Conservation (phyloP, 2,329 filamentous ascomycete species). For the Penicillium sp. region DNA sequence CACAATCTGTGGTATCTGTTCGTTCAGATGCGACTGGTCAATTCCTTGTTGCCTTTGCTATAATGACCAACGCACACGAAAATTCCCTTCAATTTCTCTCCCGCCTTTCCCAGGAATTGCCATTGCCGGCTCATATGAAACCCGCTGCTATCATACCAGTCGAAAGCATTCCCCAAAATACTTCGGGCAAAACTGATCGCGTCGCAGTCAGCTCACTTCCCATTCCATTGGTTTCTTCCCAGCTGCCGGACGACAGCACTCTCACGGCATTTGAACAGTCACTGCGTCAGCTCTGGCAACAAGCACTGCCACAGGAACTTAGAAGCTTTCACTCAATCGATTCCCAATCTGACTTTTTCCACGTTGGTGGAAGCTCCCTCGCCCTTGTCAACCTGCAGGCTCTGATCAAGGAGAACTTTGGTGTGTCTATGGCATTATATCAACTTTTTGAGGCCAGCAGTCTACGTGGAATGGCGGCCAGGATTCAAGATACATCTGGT, state of each 20-base stretch:
- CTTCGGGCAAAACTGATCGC: conserved; percentile 32
- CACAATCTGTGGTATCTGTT: conserved; percentile 16
- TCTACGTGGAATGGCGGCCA: conserved; percentile 14
- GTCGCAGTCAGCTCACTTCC: conserved; percentile 4
- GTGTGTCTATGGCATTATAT: conserved; percentile 12
- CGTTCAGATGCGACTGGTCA: conserved; percentile 1
- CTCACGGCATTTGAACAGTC: conserved; percentile 9
- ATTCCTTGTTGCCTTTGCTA: conserved; percentile 17
- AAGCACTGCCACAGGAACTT: conserved; percentile 14
- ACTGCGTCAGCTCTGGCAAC: conserved; percentile 17
- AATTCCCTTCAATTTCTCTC: conserved; percentile 14
- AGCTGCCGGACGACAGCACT: not conserved
- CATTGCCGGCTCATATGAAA: conserved; percentile 38
- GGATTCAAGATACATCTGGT: conserved; percentile 3
- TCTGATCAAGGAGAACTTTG: conserved; percentile 11
- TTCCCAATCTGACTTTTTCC: conserved; percentile 20
- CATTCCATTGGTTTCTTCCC: conserved; percentile 1
- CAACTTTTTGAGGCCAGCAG: conserved; percentile 20
- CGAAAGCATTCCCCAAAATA: conserved; percentile 26
- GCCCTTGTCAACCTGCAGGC: conserved; percentile 15
- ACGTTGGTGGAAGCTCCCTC: conserved; percentile 20
- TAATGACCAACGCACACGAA: not conserved
- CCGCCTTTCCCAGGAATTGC: conserved; percentile 29
- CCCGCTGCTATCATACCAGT: conserved; percentile 31
- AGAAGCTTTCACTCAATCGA: conserved; percentile 8